Conservation (phyloP, 1,284 basidiomycete species). For the Melampsora americana region DNA sequence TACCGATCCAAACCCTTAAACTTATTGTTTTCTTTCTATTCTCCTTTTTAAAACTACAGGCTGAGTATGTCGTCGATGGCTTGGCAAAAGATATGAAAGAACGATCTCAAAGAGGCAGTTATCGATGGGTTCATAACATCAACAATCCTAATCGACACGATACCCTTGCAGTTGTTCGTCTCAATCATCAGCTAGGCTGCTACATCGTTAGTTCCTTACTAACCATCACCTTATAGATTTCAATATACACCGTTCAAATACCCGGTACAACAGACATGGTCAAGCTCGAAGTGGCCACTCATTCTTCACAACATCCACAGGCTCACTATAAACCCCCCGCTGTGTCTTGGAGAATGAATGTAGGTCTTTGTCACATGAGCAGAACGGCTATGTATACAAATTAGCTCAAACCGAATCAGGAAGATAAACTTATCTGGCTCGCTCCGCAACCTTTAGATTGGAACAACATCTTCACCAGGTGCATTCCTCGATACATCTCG, state of each 20-base stretch:
- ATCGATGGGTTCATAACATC: background rate
- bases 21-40: background rate
- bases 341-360: background rate
- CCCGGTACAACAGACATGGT: background rate
- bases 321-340: background rate
- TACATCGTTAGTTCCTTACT: background rate
- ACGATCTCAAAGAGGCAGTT: background rate
- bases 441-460: background rate
- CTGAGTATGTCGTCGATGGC: background rate
- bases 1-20: background rate
- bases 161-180: background rate
- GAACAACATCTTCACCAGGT: background rate
- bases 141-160: background rate
- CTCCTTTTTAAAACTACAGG: too few species aligned
- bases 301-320: background rate
- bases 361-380: background rate
- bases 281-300: background rate
- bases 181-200: background rate
- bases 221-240: background rate
- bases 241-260: background rate
- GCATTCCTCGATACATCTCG: constrained; percentile 4
- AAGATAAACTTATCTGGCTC: background rate
- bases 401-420: background rate
- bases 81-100: background rate
- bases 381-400: background rate